These are phyloP conservation scores for Eucalyptus fibrosa DNA, from an alignment of 345 rosid species.

Conservation along the genomic window DNA sequence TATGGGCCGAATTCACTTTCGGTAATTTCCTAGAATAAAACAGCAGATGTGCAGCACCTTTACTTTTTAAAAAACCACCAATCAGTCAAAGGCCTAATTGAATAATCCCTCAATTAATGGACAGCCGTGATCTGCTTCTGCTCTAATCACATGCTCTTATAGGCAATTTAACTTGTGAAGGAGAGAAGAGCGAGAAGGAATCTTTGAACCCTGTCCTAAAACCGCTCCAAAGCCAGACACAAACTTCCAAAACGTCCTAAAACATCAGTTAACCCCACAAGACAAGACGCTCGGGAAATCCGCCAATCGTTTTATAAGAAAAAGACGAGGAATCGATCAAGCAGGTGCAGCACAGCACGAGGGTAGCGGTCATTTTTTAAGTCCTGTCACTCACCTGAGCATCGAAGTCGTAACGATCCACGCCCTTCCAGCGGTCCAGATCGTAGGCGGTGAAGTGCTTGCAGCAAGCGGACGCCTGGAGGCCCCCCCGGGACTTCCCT, in stretches of 20 bases:
- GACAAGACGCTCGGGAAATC: not conserved
- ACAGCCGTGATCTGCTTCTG: not conserved
- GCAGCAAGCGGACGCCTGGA: slow-evolving; percentile 75
- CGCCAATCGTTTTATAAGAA: not conserved
- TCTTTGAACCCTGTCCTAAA: not conserved
- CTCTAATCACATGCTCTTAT: not conserved
- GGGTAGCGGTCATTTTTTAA: not conserved
- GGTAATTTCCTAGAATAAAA: not conserved
- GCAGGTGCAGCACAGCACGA: not conserved
- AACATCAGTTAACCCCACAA: not conserved
- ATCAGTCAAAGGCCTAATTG: not conserved
- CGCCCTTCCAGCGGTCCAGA: slow-evolving; percentile 76
- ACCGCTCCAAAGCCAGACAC: not conserved
- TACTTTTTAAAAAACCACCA: not conserved
- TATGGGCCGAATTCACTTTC: not conserved
- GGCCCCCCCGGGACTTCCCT: slow-evolving; percentile 13
- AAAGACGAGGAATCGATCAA: not conserved
- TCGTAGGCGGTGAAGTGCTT: slow-evolving; percentile 93
- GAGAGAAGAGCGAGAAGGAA: not conserved
- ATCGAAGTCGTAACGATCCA: slow-evolving; percentile 57
- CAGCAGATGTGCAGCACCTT: not conserved
- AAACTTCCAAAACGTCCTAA: not conserved
- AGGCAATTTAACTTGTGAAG: not conserved
- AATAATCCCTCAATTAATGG: not conserved
- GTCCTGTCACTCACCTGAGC: slow-evolving; percentile 24